These are phyloP conservation scores for Penicillium salamii DNA, from an alignment of 495 filamentous ascomycete genomes.

Conservation along the genomic window DNA sequence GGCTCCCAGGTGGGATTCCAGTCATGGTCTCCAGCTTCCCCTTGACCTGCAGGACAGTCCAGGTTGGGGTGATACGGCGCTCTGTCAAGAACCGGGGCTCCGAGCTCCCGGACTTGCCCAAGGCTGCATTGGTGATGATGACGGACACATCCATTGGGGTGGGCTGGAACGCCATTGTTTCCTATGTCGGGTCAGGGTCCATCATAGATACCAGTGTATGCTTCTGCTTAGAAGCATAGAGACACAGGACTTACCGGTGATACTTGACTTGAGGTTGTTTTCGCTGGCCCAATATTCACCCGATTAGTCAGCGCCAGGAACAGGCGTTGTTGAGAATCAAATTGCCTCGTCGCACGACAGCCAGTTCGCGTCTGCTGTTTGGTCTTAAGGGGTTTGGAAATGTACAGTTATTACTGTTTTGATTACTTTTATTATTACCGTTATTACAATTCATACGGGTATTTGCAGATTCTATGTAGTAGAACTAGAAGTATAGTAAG, in stretches of 20 bases:
- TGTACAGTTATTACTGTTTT: no score
- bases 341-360: no score
- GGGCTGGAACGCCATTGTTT: constrained; percentile 44
- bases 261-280: no score
- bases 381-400: no score
- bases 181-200: not conserved
- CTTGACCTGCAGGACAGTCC: constrained; percentile 85
- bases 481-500: no score
- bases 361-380: no score
- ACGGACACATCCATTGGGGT: constrained; percentile 80
- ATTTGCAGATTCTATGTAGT: no score
- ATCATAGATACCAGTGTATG: no score
- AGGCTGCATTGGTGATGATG: constrained; percentile 72
- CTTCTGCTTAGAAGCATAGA: no score
- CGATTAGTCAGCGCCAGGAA: constrained; percentile 4
- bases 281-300: constrained; percentile 2
- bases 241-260: no score
- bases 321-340: not conserved
- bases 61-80: constrained; percentile 86
- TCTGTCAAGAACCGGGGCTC: constrained; percentile 76
- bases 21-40: constrained; percentile 90
- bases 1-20: constrained; percentile 78
- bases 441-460: no score
- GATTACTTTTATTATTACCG: no score
- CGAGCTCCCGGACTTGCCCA: constrained; percentile 63